Conservation (phyloP, 148 eudicot genomes). For the Spergularia bocconei region DNA sequence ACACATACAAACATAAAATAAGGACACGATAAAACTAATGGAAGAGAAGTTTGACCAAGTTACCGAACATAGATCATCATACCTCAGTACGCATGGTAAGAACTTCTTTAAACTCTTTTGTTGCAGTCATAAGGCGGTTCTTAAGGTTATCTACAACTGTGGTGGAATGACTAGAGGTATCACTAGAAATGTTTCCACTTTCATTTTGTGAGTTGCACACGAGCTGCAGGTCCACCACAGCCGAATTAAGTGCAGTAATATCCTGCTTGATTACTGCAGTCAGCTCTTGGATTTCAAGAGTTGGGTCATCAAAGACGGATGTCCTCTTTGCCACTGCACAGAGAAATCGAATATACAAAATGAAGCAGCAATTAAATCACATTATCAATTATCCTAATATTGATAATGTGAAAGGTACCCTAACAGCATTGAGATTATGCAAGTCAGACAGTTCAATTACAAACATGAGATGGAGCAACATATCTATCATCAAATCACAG, state of each 20-base stretch:
- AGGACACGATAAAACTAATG: background rate
- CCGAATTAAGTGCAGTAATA: constrained; percentile 69
- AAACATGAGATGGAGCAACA: background rate
- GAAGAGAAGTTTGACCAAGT: constrained; percentile 4
- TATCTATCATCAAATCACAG: background rate
- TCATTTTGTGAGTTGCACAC: constrained; percentile 60
- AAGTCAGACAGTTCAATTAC: background rate
- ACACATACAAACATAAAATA: constrained; percentile 14
- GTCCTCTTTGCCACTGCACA: constrained; percentile 81
- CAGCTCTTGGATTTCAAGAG: constrained; percentile 71
- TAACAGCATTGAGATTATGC: background rate
- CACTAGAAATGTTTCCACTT: constrained; percentile 58
- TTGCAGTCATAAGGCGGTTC: constrained; percentile 68
- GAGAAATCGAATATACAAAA: background rate
- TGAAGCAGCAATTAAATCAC: background rate
- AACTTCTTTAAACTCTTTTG: constrained; percentile 81
- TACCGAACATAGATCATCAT: constrained; percentile 6
- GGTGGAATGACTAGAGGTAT: constrained; percentile 68
- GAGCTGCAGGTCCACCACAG: constrained; percentile 72
- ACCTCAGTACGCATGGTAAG: constrained; percentile 87
- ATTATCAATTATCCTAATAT: background rate
- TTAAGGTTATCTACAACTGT: constrained; percentile 81
- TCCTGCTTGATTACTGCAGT: constrained; percentile 86
- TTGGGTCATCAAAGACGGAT: constrained; percentile 77
- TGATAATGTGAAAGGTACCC: background rate